Evolutionary conservation across 73 alveolate species (phyloP).

Genomic region (Tetrahymena thermophila): DNA sequence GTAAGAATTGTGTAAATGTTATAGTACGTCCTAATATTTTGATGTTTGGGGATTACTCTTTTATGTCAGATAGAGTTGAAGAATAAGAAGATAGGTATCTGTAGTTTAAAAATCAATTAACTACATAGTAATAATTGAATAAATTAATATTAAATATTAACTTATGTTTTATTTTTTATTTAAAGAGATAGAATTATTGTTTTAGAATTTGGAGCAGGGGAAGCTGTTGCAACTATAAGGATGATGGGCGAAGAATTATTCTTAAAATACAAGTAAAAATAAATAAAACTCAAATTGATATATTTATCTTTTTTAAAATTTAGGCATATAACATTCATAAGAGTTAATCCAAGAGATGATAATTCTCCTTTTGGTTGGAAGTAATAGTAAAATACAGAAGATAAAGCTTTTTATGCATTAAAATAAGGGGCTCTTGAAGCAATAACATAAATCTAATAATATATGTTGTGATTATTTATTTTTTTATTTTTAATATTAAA

Average conservation of each 20-base stretch:
- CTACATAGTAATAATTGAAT: background rate
- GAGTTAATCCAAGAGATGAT: slow-evolving; percentile 10
- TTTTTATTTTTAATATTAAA: too few relatives aligned
- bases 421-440: background rate
- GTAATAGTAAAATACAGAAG: background rate
- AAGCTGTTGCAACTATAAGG: slow-evolving; percentile 52
- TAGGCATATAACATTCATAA: background rate
- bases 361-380: background rate
- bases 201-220: slow-evolving; percentile 69
- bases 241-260: slow-evolving; percentile 34
- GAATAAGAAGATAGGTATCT: slow-evolving; percentile 9
- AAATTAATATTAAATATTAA: background rate
- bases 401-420: background rate
- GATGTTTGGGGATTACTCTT: slow-evolving; percentile 50
- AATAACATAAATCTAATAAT: background rate
- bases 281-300: background rate
- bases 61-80: slow-evolving; percentile 19
- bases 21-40: slow-evolving; percentile 61
- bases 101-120: background rate
- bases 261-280: background rate
- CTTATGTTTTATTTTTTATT: background rate
- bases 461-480: background rate
- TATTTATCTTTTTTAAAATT: background rate
- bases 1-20: slow-evolving; percentile 30
- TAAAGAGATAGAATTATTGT: background rate